A percentile compares a stretch with the other conserved stretches of the same genome.
phyloP scores from a whole-genome alignment of 495 filamentous ascomycete species.

The Penicillium riverlandense region DNA sequence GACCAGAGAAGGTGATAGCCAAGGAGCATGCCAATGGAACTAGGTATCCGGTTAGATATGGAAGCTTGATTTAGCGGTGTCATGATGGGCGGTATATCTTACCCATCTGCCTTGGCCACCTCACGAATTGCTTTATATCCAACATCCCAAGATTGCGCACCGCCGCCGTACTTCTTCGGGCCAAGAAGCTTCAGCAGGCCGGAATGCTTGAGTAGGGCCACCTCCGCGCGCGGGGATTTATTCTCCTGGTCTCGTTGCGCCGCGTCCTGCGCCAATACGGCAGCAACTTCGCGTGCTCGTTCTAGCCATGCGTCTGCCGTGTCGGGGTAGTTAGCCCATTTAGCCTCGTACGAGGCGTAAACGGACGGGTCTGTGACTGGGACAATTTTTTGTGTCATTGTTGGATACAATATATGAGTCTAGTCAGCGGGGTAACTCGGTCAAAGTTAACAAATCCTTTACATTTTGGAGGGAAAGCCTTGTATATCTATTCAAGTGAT shows the following conservation, averaged over 20 bases:
- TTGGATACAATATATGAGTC: neutral
- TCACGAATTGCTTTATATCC: conserved; percentile 52
- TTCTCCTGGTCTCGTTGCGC: conserved; percentile 46
- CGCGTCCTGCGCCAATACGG: conserved; percentile 46
- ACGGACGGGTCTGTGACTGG: conserved; percentile 42
- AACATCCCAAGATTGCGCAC: conserved; percentile 48
- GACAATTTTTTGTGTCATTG: conserved; percentile 11
- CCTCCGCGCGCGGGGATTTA: conserved; percentile 48
- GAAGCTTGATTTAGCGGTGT: neutral
- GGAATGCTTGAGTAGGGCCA: conserved; percentile 49
- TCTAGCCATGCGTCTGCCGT: conserved; percentile 40
- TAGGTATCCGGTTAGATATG: neutral
- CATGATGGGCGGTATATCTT: neutral
- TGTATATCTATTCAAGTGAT: no score
- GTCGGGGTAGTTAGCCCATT: conserved; percentile 39
- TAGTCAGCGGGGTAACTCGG: no score
- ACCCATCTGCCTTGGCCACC: conserved; percentile 52
- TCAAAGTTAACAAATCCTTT: no score
- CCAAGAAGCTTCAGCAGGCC: conserved; percentile 50
- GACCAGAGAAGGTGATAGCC: conserved; percentile 59
- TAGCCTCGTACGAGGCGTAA: conserved; percentile 39
- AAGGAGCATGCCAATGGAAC: conserved; percentile 50
- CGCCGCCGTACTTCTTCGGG: conserved; percentile 48
- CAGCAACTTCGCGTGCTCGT: conserved; percentile 45
- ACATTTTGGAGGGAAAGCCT: neutral